These are phyloP conservation scores for Penicillium argentinense DNA, from an alignment of 495 filamentous ascomycete genomes.

Conservation along the genomic window DNA sequence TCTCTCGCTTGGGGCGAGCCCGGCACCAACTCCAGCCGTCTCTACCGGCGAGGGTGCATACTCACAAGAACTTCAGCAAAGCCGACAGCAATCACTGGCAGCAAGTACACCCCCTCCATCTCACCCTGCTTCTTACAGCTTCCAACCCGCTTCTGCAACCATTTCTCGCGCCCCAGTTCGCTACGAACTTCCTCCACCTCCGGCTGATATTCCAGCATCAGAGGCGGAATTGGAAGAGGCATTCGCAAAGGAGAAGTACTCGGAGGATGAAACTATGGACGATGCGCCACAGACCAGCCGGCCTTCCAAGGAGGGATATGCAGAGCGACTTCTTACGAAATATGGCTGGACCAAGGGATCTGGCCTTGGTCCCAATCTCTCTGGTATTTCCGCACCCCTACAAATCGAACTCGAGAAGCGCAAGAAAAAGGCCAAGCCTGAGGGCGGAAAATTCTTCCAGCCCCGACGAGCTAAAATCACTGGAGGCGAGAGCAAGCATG, in stretches of 20 bases:
- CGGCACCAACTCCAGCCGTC: slow-evolving; percentile 50
- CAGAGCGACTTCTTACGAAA: slow-evolving; percentile 81
- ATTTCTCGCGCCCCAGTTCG: slow-evolving; percentile 88
- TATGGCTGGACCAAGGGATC: slow-evolving; percentile 89
- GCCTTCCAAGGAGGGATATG: slow-evolving; percentile 82
- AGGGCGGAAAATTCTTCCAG: slow-evolving; percentile 74
- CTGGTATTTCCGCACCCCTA: slow-evolving; percentile 80
- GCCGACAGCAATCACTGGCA: no score
- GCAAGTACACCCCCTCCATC: slow-evolving; percentile 38
- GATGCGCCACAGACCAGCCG: slow-evolving; percentile 61
- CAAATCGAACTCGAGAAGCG: slow-evolving; percentile 80
- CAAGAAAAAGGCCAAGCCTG: slow-evolving; percentile 72
- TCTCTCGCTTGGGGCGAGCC: no score
- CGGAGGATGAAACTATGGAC: slow-evolving; percentile 36
- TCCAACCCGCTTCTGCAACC: slow-evolving; percentile 49
- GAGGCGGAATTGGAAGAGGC: slow-evolving; percentile 57
- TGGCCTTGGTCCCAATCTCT: slow-evolving; percentile 76
- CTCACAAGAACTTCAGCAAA: slow-evolving; percentile 57
- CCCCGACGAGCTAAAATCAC: slow-evolving; percentile 79
- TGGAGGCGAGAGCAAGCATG: slow-evolving; percentile 53
- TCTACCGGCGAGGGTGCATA: slow-evolving; percentile 69
- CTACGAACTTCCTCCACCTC: slow-evolving; percentile 66
- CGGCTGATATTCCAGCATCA: slow-evolving; percentile 54
- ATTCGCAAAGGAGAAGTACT: slow-evolving; percentile 51
- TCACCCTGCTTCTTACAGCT: slow-evolving; percentile 33